phyloP scores from a whole-genome alignment of 2,329 filamentous ascomycete species.

The Cadophora sp. region DNA sequence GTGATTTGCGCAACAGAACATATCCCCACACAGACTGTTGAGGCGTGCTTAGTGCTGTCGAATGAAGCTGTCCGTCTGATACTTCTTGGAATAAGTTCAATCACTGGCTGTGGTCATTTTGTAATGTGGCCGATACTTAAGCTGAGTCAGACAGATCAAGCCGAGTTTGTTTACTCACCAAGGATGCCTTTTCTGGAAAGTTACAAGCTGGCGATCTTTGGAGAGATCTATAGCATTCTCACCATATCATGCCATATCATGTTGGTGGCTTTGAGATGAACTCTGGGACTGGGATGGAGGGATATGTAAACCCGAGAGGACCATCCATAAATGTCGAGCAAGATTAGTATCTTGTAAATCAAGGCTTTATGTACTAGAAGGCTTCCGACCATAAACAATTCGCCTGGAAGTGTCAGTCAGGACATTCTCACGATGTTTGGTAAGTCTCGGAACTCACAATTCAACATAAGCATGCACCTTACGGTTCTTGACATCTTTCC shows the following conservation, averaged over 20 bases:
- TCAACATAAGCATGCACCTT: conserved; percentile 15
- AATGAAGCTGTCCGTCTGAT: neutral
- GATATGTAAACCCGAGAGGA: no score
- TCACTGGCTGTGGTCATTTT: no score
- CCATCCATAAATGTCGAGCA: neutral
- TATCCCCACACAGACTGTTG: neutral
- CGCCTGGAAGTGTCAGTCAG: neutral
- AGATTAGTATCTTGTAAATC: neutral
- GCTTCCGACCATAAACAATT: conserved; percentile 4
- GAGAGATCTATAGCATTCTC: no score
- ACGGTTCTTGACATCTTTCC: conserved; percentile 7
- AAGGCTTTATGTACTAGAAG: neutral
- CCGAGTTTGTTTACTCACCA: no score
- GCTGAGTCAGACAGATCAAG: no score
- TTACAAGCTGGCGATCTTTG: no score
- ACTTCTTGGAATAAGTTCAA: no score
- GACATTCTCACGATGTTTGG: neutral
- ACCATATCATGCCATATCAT: no score
- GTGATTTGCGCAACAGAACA: neutral
- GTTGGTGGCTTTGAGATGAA: no score
- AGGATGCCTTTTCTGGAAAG: no score
- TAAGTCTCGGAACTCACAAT: neutral
- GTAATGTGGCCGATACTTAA: no score
- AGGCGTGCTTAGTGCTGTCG: neutral
- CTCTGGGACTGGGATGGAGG: no score